Base-by-base conservation (phyloP, 1,284 basidiomycete species). In the Abortiporus biennis region DNA sequence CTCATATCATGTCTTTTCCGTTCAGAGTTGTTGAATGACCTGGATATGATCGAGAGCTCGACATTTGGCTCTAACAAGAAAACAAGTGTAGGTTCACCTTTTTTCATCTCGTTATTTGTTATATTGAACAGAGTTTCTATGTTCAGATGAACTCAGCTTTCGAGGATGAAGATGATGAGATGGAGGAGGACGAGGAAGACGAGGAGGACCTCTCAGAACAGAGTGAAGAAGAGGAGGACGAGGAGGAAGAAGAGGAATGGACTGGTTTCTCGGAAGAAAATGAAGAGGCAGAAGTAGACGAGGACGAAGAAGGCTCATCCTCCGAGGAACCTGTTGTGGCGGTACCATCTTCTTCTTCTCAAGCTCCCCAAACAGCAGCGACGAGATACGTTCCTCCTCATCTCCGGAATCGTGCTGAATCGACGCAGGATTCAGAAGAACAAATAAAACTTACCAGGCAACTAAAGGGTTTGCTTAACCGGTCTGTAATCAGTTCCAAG, bases 401-500 rank as follows among this genome's bases (percentile, higher is more conserved):
- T 54, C 62, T 85, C 11, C 70, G 85, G 43, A 68, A 74, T 46
- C 54, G 54, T 36, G 46, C 54, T 22, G 51, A 61, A 2, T 29
- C 36, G 31, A 65, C 55, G 43, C 61, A 58, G 45, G 66, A 61
- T 41, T 74, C 67, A 0, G 80, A 84, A 50, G 70, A 67, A 27
- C 64, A 74, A 33, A 47, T 70, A 6, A 91, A 89, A 61, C 71
- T 97, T 17, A 79, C 72, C 5, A 76, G 85, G 40, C 88, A 88
- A 53, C 65, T 92, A 11, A 93, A 96, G 62, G 93, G 94, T 59
- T 66, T 92, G 6, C 72, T 97, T 38, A 97, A 97, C 62, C 76
- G 89, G 83, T 90, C 56, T 45, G 68, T 52, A 11, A 16, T 19
- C 6, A 16, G 6, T 24, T 19, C 19, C 12, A 8, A n/a, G 27